Base-by-base conservation (phyloP, 257 asterid species). In the Cruciata laevipes region DNA sequence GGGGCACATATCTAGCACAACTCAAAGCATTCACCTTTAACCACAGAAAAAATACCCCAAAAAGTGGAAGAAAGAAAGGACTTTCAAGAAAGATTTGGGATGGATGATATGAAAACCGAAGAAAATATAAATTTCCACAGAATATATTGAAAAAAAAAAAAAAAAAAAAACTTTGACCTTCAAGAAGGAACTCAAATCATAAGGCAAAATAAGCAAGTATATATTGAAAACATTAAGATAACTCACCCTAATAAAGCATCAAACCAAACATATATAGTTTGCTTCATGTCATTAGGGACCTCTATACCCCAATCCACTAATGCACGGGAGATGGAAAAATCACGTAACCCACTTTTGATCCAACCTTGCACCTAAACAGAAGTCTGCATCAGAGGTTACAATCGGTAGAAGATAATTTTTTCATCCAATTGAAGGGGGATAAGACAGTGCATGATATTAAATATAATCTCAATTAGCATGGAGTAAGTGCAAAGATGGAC, bases 211-310 rank as follows among this genome's bases (percentile, higher is more conserved):
- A 65, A 65, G 38, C 35, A 21, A 67, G n/a, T 44, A 49, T 59
- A 59, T 65, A 35, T 69, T 60, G 44, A 68, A 65, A 55, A 63
- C 20, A 8, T 47, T 14, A 3, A 14, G 40, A 57, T 49, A 67
- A 60, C 81, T 90, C 87, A 93, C 99, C 99, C 99, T 87, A 90
- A 68, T 67, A 93, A 79, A 74, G 99, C 99, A 81, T 93, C 99
- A 85, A 93, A 93, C 99, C 99, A 93, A 33, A 93, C 99, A 77
- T 93, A 93, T 72, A 93, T 90, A 72, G 97, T 93, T 75, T 90
- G 99, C 63, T 88, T 80, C 52, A 81, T 13, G 71, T 93, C 99
- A 75, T 84, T 80, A 53, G 97, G 99, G 75, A 90, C 95, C 40
- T 81, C 83, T 74, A 93, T 88, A 38, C 99, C 99, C 99, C 99